These are phyloP conservation scores for Pseudomassariella vexata DNA, from an alignment of 2,329 filamentous ascomycete genomes.

Conservation along the genomic window DNA sequence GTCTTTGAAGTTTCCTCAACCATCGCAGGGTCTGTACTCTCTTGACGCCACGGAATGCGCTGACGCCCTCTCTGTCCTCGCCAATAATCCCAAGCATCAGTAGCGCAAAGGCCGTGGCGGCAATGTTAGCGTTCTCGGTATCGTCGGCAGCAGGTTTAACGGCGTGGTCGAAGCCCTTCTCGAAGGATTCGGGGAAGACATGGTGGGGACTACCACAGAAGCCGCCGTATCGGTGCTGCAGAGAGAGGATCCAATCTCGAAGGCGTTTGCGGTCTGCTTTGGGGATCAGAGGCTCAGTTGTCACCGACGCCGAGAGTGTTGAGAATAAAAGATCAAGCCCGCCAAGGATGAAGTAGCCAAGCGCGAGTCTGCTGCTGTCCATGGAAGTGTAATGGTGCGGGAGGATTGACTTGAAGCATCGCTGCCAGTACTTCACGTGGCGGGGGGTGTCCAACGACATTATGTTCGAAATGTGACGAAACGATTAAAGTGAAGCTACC, in stretches of 20 bases:
- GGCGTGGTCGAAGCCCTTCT: slow-evolving; percentile 17
- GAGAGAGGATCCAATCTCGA: slow-evolving; percentile 75
- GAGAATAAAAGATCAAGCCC: slow-evolving; percentile 75
- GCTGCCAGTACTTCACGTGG: slow-evolving; percentile 89
- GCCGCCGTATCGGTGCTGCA: slow-evolving; percentile 80
- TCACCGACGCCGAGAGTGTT: slow-evolving; percentile 42
- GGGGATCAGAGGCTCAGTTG: slow-evolving; percentile 34
- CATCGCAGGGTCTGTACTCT: slow-evolving; percentile 64
- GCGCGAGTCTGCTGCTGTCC: slow-evolving; percentile 84
- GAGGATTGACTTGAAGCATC: slow-evolving; percentile 76
- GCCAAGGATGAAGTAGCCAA: slow-evolving; percentile 84
- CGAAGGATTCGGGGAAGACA: slow-evolving; percentile 30
- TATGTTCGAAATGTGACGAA: too few relatives aligned
- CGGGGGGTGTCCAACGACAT: slow-evolving; percentile 49
- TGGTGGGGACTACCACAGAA: slow-evolving; percentile 82
- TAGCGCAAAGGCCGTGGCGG: slow-evolving; percentile 85
- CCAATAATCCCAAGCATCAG: slow-evolving; percentile 57
- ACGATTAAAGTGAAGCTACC: too few relatives aligned
- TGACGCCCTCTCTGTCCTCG: slow-evolving; percentile 29
- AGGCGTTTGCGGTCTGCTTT: slow-evolving; percentile 37
- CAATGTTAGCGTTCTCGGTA: slow-evolving; percentile 61
- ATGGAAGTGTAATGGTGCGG: slow-evolving; percentile 80
- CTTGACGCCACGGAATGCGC: slow-evolving; percentile 58
- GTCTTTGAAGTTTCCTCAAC: slow-evolving; percentile 70
- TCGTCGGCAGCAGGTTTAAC: slow-evolving; percentile 33